phyloP scores from a whole-genome alignment of 1,284 basidiomycete species.

The Amylostereum areolatum region DNA sequence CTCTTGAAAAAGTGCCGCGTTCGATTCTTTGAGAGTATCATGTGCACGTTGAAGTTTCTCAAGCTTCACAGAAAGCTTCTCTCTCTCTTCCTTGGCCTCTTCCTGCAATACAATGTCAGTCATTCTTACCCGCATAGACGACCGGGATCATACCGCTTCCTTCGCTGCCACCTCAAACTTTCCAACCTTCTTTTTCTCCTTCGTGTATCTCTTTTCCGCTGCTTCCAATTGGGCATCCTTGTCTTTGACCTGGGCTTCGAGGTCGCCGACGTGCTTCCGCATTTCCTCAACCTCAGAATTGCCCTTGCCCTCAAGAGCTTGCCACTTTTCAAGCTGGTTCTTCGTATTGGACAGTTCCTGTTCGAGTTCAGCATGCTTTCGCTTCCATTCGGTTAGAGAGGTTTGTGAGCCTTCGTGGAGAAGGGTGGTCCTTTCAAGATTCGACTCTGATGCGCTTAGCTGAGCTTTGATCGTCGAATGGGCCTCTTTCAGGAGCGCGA shows the following conservation, averaged over 20 bases:
- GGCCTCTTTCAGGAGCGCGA: constrained; percentile 34
- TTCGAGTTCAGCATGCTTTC: constrained; percentile 48
- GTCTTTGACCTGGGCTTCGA: constrained; percentile 50
- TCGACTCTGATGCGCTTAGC: constrained; percentile 38
- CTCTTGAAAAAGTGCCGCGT: neutral
- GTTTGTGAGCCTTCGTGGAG: constrained; percentile 51
- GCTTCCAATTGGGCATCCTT: constrained; percentile 39
- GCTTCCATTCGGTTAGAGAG: constrained; percentile 48
- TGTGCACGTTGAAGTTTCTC: constrained; percentile 38
- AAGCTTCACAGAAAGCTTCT: too few species aligned
- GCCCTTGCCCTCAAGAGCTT: constrained; percentile 57
- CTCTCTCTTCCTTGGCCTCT: too few species aligned
- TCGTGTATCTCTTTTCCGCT: constrained; percentile 32
- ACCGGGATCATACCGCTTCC: too few species aligned
- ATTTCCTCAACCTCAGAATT: constrained; percentile 49
- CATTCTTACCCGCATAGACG: too few species aligned
- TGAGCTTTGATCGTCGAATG: constrained; percentile 41
- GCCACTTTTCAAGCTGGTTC: constrained; percentile 63
- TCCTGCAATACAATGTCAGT: too few species aligned
- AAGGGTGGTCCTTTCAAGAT: constrained; percentile 50
- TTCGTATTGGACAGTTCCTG: constrained; percentile 48
- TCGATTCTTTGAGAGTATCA: constrained; percentile 9
- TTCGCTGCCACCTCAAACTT: too few species aligned
- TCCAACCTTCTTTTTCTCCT: constrained; percentile 31
- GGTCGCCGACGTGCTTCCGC: constrained; percentile 47